Evolutionary conservation across 495 filamentous ascomycete genomes (phyloP).

Genomic region (Hypoxylon rickii): DNA sequence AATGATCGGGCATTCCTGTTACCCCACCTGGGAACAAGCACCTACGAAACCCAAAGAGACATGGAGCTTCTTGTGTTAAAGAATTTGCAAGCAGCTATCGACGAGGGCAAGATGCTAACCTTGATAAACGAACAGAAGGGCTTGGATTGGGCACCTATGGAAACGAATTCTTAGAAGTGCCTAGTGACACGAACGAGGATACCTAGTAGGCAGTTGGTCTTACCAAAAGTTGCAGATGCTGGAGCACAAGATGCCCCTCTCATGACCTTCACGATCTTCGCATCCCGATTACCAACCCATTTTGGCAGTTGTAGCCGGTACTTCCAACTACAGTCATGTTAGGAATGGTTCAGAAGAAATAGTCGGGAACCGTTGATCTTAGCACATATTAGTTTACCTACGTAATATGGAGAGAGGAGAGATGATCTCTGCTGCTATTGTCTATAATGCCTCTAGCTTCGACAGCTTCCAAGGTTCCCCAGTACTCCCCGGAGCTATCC

Average conservation of each 20-base stretch:
- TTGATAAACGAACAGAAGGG: constrained; percentile 70
- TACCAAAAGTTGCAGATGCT: no score
- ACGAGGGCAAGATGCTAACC: constrained; percentile 67
- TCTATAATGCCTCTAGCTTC: background rate
- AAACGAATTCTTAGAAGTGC: no score
- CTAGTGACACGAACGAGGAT: no score
- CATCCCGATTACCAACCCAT: background rate
- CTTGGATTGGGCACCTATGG: constrained; percentile 31
- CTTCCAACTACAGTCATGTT: background rate
- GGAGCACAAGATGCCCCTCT: no score
- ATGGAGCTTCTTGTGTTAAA: constrained; percentile 78
- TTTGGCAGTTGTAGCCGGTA: background rate
- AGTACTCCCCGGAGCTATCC: constrained; percentile 7
- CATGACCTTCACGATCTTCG: no score
- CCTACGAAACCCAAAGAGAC: constrained; percentile 65
- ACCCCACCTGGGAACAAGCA: constrained; percentile 79
- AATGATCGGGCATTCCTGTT: constrained; percentile 74
- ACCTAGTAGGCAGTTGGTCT: no score
- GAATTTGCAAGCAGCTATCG: constrained; percentile 67
- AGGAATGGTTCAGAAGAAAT: background rate
- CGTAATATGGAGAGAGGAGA: background rate
- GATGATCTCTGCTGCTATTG: no score
- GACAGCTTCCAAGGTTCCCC: no score
- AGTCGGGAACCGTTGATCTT: background rate
- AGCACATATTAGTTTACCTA: background rate